Evolutionary conservation across 83 land plant genomes (phyloP).

Genomic region (Picea mariana): DNA sequence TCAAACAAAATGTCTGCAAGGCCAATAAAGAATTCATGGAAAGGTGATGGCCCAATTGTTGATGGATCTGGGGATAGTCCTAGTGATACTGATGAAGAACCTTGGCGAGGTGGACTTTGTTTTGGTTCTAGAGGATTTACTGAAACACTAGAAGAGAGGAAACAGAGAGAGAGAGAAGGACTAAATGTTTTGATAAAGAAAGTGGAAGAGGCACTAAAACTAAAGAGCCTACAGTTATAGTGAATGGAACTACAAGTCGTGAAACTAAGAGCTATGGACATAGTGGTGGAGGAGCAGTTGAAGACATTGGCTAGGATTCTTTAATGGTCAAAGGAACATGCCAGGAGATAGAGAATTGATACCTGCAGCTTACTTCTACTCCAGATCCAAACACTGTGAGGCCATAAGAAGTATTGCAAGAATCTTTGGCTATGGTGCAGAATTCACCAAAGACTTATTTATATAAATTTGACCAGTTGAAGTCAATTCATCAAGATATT

Average conservation of each 20-base stretch:
- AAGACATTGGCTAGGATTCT: slow-evolving; percentile 97
- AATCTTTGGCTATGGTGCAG: slow-evolving; percentile 83
- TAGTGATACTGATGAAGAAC: too few species aligned
- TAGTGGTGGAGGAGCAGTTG: slow-evolving; percentile 74
- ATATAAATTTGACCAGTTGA: slow-evolving; percentile 97
- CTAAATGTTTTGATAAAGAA: slow-evolving; percentile 84
- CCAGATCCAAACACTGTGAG: slow-evolving; percentile 97
- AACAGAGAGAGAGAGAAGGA: slow-evolving; percentile 72
- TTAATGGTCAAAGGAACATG: slow-evolving; percentile 93
- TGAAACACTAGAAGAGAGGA: slow-evolving; percentile 90
- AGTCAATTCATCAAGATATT: slow-evolving; percentile 96
- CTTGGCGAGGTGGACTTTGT: too few species aligned
- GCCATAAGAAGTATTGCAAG: slow-evolving; percentile 91
- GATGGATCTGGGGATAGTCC: too few species aligned
- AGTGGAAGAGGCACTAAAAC: slow-evolving; percentile 30
- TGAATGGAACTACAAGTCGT: slow-evolving; percentile 40
- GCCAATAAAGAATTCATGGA: too few species aligned
- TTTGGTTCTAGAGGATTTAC: slow-evolving; percentile 35
- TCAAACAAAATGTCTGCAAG: too few species aligned
- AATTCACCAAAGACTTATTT: slow-evolving; percentile 81
- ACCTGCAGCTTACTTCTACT: slow-evolving; percentile 94
- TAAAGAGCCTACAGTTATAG: slow-evolving; percentile 30
- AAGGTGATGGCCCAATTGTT: too few species aligned
- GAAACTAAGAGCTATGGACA: slow-evolving; percentile 64
- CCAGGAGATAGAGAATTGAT: slow-evolving; percentile 96